A percentile compares a stretch with the other conserved stretches of the same genome.
Evolutionary conservation across 345 rosid species (phyloP).

Genomic region (Hypericum androsaemum): DNA sequence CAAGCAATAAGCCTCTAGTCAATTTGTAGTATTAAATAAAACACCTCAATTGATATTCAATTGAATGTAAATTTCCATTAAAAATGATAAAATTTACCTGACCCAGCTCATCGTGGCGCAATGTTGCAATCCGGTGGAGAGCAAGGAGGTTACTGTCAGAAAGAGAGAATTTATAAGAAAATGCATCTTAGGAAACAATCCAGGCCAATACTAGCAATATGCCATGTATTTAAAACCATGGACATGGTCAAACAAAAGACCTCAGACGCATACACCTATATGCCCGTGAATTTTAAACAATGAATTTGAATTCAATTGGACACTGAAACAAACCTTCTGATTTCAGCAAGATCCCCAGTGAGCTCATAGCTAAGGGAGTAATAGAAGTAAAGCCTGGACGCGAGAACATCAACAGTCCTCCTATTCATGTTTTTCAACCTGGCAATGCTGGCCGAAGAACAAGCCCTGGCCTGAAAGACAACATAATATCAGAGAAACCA

Average conservation of each 20-base stretch:
- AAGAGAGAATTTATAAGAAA: conserved; percentile 4
- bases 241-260: no score
- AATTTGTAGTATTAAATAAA: no score
- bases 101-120: conserved; percentile 84
- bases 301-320: no score
- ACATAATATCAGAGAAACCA: not conserved
- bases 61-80: no score
- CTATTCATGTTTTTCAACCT: conserved; percentile 57
- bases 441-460: conserved; percentile 66
- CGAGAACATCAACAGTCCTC: conserved; percentile 73
- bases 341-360: conserved; percentile 73
- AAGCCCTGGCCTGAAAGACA: conserved; percentile 65
- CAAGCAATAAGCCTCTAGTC: conserved; percentile 9
- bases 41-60: no score
- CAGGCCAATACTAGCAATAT: no score
- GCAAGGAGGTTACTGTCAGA: conserved; percentile 55
- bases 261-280: no score
- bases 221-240: no score
- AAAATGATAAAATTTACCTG: conserved; percentile 42
- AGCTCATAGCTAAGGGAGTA: conserved; percentile 73
- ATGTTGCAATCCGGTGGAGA: conserved; percentile 69
- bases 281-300: no score
- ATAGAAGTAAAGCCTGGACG: conserved; percentile 68
- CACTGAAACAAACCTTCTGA: conserved; percentile 47
- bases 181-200: no score